Evolutionary conservation across 1,284 basidiomycete species (phyloP).

Genomic region (Porodaedalea pini): DNA sequence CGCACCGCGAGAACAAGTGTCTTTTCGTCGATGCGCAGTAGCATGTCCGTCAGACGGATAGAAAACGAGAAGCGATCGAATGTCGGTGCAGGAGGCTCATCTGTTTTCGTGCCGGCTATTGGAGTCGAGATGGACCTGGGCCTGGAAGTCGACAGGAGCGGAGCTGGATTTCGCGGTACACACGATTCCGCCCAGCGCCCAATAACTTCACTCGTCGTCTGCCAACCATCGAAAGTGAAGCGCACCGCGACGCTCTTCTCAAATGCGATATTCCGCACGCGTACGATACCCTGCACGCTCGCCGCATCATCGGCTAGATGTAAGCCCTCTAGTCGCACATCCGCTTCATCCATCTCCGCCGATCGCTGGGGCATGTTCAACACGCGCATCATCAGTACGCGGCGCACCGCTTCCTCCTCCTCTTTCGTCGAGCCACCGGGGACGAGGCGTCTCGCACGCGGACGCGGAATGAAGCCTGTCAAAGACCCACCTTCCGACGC

Average conservation of each 20-base stretch:
- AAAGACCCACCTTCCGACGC: slow-evolving; percentile 57
- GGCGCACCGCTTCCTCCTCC: slow-evolving; percentile 29
- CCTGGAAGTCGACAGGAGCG: background rate
- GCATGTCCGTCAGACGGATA: slow-evolving; percentile 63
- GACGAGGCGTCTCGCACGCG: background rate
- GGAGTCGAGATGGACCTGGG: slow-evolving; percentile 27
- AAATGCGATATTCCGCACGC: slow-evolving; percentile 84
- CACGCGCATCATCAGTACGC: slow-evolving; percentile 47
- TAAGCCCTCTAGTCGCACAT: slow-evolving; percentile 53
- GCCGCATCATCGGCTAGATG: slow-evolving; percentile 58
- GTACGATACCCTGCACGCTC: slow-evolving; percentile 64
- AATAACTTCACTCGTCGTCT: slow-evolving; percentile 91
- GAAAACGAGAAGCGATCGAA: slow-evolving; percentile 52
- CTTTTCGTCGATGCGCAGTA: slow-evolving; percentile 79
- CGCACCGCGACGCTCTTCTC: slow-evolving; percentile 86
- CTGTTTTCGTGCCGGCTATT: slow-evolving; percentile 56
- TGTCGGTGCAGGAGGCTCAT: slow-evolving; percentile 3
- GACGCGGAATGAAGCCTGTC: slow-evolving; percentile 31
- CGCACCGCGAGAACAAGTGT: slow-evolving; percentile 79
- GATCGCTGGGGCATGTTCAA: slow-evolving; percentile 46
- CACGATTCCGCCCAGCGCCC: slow-evolving; percentile 69
- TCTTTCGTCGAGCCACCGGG: slow-evolving; percentile 3
- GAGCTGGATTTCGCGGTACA: slow-evolving; percentile 19
- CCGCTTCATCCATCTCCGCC: slow-evolving; percentile 30
- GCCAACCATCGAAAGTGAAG: slow-evolving; percentile 94